Conservation (phyloP, 495 filamentous ascomycete genomes). For the Annulohypoxylon nitens region DNA sequence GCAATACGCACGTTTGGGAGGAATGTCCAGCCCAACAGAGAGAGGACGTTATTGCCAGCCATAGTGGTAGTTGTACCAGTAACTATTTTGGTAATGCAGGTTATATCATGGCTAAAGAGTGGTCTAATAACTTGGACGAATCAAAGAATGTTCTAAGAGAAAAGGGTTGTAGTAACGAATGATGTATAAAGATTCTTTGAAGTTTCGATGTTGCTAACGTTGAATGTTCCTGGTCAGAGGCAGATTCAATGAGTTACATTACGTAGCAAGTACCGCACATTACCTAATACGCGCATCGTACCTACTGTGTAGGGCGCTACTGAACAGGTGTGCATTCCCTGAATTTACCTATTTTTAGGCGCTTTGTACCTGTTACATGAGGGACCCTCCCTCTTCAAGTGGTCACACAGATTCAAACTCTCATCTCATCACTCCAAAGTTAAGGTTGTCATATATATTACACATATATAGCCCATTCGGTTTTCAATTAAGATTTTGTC, state of each 20-base stretch:
- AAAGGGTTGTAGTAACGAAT: slow-evolving; percentile 12
- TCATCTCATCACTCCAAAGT: background rate
- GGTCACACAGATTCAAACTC: background rate
- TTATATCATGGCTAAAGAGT: slow-evolving; percentile 43
- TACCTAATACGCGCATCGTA: background rate
- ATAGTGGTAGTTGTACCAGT: slow-evolving; percentile 33
- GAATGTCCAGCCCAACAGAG: slow-evolving; percentile 82
- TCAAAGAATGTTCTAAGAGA: background rate
- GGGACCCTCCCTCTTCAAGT: no score
- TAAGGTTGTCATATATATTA: background rate
- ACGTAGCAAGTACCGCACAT: slow-evolving; percentile 21
- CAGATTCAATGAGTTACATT: slow-evolving; percentile 7
- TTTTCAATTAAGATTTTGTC: background rate
- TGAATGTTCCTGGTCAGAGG: no score
- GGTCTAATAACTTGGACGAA: background rate
- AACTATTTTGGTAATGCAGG: background rate
- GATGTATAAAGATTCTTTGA: slow-evolving; percentile 7
- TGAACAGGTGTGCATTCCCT: slow-evolving; percentile 29
- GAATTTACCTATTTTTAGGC: slow-evolving; percentile 10
- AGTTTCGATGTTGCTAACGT: background rate
- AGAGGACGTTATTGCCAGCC: slow-evolving; percentile 66
- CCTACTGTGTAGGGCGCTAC: background rate
- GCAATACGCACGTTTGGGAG: slow-evolving; percentile 74
- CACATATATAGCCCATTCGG: background rate
- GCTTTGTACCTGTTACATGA: background rate